Conservation (phyloP, 2,329 filamentous ascomycete species). For the Paraphoma sp. region DNA sequence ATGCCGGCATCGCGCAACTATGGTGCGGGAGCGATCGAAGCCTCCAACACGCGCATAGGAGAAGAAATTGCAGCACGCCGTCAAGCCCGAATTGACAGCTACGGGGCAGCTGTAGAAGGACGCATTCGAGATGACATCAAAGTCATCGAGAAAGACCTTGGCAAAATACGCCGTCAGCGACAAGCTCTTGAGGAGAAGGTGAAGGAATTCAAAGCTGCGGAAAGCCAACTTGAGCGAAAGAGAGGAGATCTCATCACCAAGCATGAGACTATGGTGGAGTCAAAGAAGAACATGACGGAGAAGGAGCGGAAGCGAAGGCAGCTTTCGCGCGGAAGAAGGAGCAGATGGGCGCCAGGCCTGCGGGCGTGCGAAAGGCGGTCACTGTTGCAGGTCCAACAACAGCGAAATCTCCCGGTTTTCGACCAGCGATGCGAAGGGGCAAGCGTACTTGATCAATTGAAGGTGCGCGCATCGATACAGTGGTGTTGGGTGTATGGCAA, state of each 20-base stretch:
- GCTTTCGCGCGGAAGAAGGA: neutral
- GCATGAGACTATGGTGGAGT: neutral
- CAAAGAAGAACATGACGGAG: neutral
- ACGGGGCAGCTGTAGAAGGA: too few relatives aligned
- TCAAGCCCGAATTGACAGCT: too few relatives aligned
- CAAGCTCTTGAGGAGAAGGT: too few relatives aligned
- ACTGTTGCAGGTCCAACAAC: neutral
- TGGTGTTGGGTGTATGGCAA: too few relatives aligned
- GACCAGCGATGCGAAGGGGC: neutral
- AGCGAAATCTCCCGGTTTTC: neutral
- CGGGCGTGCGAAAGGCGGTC: neutral
- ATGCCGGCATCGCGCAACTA: neutral
- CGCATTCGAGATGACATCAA: too few relatives aligned
- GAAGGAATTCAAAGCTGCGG: too few relatives aligned
- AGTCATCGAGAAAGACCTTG: neutral
- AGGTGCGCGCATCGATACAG: too few relatives aligned
- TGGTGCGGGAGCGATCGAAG: conserved; percentile 3
- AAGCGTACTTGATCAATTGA: neutral
- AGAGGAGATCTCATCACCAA: neutral
- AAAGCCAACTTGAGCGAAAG: neutral
- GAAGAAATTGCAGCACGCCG: neutral
- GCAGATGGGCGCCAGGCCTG: neutral
- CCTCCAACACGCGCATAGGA: neutral
- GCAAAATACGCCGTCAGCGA: too few relatives aligned
- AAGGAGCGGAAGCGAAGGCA: neutral